Evolutionary conservation across 192 early-diverging fungal species (phyloP).

Genomic region (Umbelopsis sp.): DNA sequence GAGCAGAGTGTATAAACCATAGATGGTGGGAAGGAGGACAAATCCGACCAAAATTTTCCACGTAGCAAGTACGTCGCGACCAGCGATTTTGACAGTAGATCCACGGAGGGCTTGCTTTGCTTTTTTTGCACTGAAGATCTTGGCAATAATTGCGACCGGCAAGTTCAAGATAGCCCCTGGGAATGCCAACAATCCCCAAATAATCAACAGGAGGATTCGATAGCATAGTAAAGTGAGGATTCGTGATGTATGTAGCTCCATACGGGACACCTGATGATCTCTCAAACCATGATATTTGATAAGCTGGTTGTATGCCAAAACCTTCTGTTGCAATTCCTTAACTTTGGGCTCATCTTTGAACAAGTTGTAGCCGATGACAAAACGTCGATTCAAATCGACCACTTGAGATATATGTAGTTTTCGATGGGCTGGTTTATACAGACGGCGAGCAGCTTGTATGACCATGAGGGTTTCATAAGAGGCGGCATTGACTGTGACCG

Average conservation of each 20-base stretch:
- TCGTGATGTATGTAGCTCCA: slow-evolving; percentile 61
- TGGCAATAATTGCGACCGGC: slow-evolving; percentile 56
- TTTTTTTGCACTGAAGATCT: slow-evolving; percentile 55
- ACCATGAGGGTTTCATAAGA: slow-evolving; percentile 94
- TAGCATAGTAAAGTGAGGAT: slow-evolving; percentile 71
- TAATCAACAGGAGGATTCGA: slow-evolving; percentile 67
- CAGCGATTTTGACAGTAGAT: slow-evolving; percentile 95
- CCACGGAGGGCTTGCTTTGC: slow-evolving; percentile 75
- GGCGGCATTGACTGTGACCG: slow-evolving; percentile 90
- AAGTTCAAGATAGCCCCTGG: slow-evolving; percentile 74
- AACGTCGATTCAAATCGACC: slow-evolving; percentile 87
- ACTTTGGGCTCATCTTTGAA: slow-evolving; percentile 86
- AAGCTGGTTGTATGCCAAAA: slow-evolving; percentile 85
- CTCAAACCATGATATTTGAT: slow-evolving; percentile 91
- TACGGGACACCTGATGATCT: slow-evolving; percentile 94
- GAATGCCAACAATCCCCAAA: slow-evolving; percentile 76
- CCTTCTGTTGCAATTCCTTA: slow-evolving; percentile 71
- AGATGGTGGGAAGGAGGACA: slow-evolving; percentile 74
- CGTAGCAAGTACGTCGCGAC: slow-evolving; percentile 92
- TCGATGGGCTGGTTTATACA: slow-evolving; percentile 88
- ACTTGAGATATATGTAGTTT: slow-evolving; percentile 84
- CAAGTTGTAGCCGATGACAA: slow-evolving; percentile 79
- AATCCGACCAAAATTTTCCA: slow-evolving; percentile 89
- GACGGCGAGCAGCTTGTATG: slow-evolving; percentile 89
- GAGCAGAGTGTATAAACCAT: slow-evolving; percentile 69